Evolutionary conservation across 495 filamentous ascomycete genomes (phyloP), one percentile per base, ranked within the genome.

Genomic region (Penicillium samsonianum): DNA sequence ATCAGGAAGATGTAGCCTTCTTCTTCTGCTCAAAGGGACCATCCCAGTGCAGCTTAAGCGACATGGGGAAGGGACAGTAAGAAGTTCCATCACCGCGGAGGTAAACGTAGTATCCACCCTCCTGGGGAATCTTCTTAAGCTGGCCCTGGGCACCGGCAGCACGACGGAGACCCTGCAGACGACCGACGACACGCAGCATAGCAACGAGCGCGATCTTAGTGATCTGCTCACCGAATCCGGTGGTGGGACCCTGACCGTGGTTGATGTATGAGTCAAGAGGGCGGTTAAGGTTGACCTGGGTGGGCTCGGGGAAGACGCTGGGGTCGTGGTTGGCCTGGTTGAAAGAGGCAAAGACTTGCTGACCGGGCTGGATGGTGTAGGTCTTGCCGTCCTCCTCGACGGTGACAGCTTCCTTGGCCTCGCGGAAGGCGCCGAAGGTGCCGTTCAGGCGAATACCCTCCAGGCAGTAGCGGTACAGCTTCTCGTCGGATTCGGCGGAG

Each of bases 41-140:
- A 30, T 69, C 67, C 67, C 67, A 69, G 62, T 69, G 67, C 20
- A 69, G 62, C 62, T 69, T 69, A 55, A 69, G 67, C 12, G 61
- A 86, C 26, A 81, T 85, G 0, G 91, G 90, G 78, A 91, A 93
- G 7, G 88, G 80, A 67, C 80, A 89, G 72, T 85, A 85, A 30
- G 80, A 78, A 25, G 86, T 86, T 72, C 85, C 82, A 63, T 95
- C 88, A 69, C 89, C 84, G 50, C 84, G 82, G 75, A 96, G 80
- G 61, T 92, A 95, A 25, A 84, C 68, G 25, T 82, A 83, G 66
- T 81, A 84, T 0, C 82, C 87, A 16, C 80, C 85, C 3, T 79
- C 75, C 38, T 77, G 78, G 0, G 76, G 72, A 11, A 92, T 76
- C 75, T 85, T 88, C 80, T 92, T 92, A 47, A 95, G 69, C 63